Conservation (phyloP, 768 basidiomycete genomes). For the Leccinellum rugosiceps region DNA sequence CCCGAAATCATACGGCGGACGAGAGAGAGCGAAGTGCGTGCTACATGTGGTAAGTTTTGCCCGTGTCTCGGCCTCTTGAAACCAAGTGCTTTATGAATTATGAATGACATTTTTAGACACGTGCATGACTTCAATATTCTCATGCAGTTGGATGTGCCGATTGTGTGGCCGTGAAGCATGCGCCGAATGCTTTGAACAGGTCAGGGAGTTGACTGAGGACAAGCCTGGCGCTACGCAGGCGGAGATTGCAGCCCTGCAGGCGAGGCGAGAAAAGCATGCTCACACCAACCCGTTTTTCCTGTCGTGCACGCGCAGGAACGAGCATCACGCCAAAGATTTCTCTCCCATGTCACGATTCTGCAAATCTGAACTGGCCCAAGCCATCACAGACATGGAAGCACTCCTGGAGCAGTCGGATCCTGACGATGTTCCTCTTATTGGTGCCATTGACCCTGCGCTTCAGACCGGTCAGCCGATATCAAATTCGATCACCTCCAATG, state of each 20-base stretch:
- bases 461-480: slow-evolving; percentile 14
- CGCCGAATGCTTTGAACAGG: slow-evolving; percentile 72
- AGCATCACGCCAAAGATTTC: slow-evolving; percentile 66
- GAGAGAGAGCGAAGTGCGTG: slow-evolving; percentile 78
- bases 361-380: slow-evolving; percentile 55
- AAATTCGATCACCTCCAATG: slow-evolving; percentile 8
- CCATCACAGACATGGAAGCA: slow-evolving; percentile 67
- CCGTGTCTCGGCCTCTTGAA: slow-evolving; percentile 1
- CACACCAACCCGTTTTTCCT: slow-evolving; percentile 73
- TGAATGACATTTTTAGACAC: slow-evolving; percentile 56
- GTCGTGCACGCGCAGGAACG: slow-evolving; percentile 65
- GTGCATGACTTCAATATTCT: slow-evolving; percentile 92
- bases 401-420: slow-evolving; percentile 38
- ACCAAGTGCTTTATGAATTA: slow-evolving; percentile 8
- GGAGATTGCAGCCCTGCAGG: slow-evolving; percentile 49
- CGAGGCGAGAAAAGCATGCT: slow-evolving; percentile 55
- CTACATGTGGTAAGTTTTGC: slow-evolving; percentile 69
- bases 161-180: slow-evolving; percentile 89
- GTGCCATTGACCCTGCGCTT: slow-evolving; percentile 30
- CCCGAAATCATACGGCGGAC: slow-evolving; percentile 65
- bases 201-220: slow-evolving; percentile 60
- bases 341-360: slow-evolving; percentile 80
- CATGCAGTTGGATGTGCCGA: slow-evolving; percentile 88
- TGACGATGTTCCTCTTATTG: slow-evolving; percentile 22
- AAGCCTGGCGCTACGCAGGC: slow-evolving; percentile 44